Evolutionary conservation across 345 rosid species (phyloP).

Genomic region (Lepidium aucheri): DNA sequence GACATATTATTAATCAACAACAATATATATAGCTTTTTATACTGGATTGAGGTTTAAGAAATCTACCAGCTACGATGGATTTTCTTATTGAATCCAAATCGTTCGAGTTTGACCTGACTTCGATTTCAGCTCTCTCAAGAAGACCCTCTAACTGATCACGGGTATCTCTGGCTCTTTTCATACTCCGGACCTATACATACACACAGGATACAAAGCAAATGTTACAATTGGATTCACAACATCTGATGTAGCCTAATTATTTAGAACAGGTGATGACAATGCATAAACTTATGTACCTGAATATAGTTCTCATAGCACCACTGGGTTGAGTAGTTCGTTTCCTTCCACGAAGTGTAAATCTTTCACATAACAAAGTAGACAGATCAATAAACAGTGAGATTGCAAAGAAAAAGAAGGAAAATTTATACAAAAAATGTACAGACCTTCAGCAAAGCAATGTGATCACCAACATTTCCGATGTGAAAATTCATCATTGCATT

Average conservation of each 20-base stretch:
- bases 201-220: not conserved
- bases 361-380: constrained; percentile 21
- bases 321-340: constrained; percentile 77
- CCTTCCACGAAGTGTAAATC: constrained; percentile 84
- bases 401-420: not conserved
- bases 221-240: not conserved
- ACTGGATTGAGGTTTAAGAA: not conserved
- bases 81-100: constrained; percentile 61
- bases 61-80: constrained; percentile 59
- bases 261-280: not conserved
- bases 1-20: not conserved
- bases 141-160: constrained; percentile 83
- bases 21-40: not conserved
- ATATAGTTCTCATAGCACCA: constrained; percentile 93
- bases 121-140: constrained; percentile 79
- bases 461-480: constrained; percentile 76
- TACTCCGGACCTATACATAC: constrained; percentile 64
- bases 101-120: constrained; percentile 38
- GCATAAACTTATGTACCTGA: constrained; percentile 40
- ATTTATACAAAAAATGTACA: not conserved
- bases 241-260: not conserved
- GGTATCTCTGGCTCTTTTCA: constrained; percentile 85
- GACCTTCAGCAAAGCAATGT: constrained; percentile 73
- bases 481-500: constrained; percentile 80
- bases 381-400: not conserved